These are phyloP conservation scores for Diaporthe nobilis DNA, from an alignment of 2,329 filamentous ascomycete genomes.

Conservation along the genomic window DNA sequence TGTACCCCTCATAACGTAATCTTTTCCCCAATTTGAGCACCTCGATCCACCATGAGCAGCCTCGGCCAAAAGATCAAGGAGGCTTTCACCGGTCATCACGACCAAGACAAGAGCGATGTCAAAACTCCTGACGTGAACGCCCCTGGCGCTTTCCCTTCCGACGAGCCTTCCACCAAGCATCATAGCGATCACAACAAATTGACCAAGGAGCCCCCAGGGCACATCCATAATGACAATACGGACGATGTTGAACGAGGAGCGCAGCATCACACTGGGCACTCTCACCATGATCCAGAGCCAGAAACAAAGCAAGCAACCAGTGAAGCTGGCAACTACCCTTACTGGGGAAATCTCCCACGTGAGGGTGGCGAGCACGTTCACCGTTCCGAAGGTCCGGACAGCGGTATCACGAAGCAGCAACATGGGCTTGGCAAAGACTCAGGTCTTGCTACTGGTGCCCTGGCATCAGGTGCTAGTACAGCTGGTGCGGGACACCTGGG, in stretches of 20 bases:
- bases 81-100: conserved; percentile 22
- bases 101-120: conserved; percentile 1
- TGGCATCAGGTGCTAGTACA: conserved; percentile 1
- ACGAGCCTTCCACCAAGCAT: not conserved
- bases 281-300: conserved; percentile 32
- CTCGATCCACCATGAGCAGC: conserved; percentile 25
- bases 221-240: not conserved
- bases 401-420: not conserved
- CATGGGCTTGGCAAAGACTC: not conserved
- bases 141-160: conserved; percentile 8
- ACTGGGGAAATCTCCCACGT: conserved; percentile 37
- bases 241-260: conserved; percentile 10
- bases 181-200: conserved; percentile 27
- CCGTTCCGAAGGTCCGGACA: not conserved
- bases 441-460: conserved; percentile 15
- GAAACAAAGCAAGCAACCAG: conserved; percentile 38
- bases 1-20: too few species aligned
- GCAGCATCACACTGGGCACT: conserved; percentile 18
- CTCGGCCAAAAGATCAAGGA: conserved; percentile 40
- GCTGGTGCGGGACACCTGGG: conserved; percentile 3
- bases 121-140: conserved; percentile 22
- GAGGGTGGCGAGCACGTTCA: conserved; percentile 11
- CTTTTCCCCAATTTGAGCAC: not conserved
- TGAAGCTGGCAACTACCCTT: conserved; percentile 40
- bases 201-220: not conserved